These are phyloP conservation scores for Nephelium lappaceum DNA, from an alignment of 345 rosid species.

Conservation along the genomic window DNA sequence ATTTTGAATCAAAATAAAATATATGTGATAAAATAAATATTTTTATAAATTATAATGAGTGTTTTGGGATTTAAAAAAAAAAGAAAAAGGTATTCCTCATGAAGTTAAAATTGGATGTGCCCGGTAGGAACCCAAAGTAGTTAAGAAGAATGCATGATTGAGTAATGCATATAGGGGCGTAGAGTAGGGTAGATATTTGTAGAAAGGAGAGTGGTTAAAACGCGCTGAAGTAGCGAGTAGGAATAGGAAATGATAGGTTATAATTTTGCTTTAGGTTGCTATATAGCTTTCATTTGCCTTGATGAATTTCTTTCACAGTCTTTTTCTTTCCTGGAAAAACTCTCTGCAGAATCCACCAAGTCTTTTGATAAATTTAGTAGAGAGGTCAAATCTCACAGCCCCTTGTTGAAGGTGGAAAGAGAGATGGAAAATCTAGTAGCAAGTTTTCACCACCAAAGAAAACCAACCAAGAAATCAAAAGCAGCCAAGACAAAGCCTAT, in stretches of 20 bases:
- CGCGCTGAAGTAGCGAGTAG: neutral
- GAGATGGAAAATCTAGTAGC: conserved; percentile 7
- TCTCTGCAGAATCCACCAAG: neutral
- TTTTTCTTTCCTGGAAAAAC: neutral
- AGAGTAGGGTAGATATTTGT: neutral
- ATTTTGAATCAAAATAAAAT: too few species aligned
- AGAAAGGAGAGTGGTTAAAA: neutral
- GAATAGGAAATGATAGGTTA: neutral
- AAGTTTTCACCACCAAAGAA: conserved; percentile 20
- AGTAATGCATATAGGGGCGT: too few species aligned
- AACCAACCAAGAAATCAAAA: conserved; percentile 1
- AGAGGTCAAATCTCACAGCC: neutral
- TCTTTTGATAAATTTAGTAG: neutral
- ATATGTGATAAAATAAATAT: too few species aligned
- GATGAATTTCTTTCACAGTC: neutral
- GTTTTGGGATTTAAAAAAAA: too few species aligned
- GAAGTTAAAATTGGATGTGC: too few species aligned
- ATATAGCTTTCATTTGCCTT: neutral
- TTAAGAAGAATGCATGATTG: too few species aligned
- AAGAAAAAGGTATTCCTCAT: too few species aligned
- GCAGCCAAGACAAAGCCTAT: conserved; percentile 29
- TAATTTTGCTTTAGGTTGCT: neutral
- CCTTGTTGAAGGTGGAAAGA: too few species aligned
- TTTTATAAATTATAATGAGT: too few species aligned
- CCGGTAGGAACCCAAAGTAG: too few species aligned